A percentile compares a stretch with the other conserved stretches of the same genome.
phyloP scores from a whole-genome alignment of 768 basidiomycete species.

The Solioccasus polychromus region DNA sequence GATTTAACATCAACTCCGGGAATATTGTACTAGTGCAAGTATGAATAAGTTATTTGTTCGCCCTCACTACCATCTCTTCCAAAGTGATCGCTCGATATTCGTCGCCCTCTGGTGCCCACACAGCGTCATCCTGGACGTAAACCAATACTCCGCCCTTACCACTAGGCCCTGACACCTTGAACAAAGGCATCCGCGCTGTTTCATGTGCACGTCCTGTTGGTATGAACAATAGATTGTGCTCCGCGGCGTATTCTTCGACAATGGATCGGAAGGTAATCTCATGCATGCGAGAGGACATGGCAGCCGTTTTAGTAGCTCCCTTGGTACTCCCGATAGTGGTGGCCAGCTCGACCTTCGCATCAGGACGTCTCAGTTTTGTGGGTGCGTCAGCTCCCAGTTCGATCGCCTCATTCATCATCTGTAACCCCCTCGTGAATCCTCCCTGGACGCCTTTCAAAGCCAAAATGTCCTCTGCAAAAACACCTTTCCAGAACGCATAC shows the following conservation, averaged over 20 bases:
- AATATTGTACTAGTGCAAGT: too few relatives aligned
- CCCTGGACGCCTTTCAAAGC: slow-evolving; percentile 60
- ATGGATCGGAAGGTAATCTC: slow-evolving; percentile 93
- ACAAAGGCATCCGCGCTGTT: slow-evolving; percentile 84
- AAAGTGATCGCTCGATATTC: slow-evolving; percentile 75
- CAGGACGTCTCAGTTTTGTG: slow-evolving; percentile 63
- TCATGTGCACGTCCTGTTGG: slow-evolving; percentile 85
- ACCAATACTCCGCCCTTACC: slow-evolving; percentile 86
- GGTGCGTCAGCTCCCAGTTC: slow-evolving; percentile 80
- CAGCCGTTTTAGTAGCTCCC: slow-evolving; percentile 33
- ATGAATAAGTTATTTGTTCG: slow-evolving; percentile 33
- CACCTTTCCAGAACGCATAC: slow-evolving; percentile 86
- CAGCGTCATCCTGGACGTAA: slow-evolving; percentile 90
- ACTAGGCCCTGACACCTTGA: slow-evolving; percentile 77
- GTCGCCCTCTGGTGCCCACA: slow-evolving; percentile 75
- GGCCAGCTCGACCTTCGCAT: slow-evolving; percentile 50
- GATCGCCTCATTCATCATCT: slow-evolving; percentile 93
- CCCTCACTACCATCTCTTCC: slow-evolving; percentile 84
- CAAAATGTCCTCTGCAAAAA: slow-evolving; percentile 71
- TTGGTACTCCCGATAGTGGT: slow-evolving; percentile 29
- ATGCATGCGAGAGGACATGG: slow-evolving; percentile 50
- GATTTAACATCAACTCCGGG: too few relatives aligned
- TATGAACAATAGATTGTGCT: slow-evolving; percentile 85
- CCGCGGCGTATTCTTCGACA: slow-evolving; percentile 85
- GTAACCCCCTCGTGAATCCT: slow-evolving; percentile 85